Conservation (phyloP, 345 rosid species). For the Sonneratia caseolaris region DNA sequence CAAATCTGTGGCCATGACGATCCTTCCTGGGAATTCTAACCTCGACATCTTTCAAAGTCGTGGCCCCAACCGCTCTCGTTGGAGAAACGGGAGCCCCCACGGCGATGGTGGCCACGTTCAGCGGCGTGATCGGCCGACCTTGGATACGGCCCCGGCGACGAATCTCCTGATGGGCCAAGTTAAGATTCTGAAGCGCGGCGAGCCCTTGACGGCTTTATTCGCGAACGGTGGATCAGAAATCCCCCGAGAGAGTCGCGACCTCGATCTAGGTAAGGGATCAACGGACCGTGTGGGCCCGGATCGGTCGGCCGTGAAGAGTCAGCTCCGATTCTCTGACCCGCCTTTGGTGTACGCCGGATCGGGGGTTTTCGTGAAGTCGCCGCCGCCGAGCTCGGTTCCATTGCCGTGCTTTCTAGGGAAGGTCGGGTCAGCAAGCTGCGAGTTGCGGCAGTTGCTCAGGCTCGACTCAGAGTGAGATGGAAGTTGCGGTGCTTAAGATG, state of each 20-base stretch:
- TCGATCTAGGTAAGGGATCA: conserved; percentile 30
- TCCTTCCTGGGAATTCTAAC: conserved; percentile 12
- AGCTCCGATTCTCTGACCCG: conserved; percentile 21
- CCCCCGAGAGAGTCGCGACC: conserved; percentile 5
- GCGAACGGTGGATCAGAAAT: conserved; percentile 3
- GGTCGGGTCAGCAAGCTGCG: conserved; percentile 10
- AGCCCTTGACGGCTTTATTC: conserved; percentile 16
- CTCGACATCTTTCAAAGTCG: conserved; percentile 9
- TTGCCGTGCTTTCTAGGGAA: conserved; percentile 39
- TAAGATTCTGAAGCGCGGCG: conserved; percentile 66
- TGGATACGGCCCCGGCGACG: conserved; percentile 19
- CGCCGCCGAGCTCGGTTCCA: conserved; percentile 56
- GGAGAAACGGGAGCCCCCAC: conserved; percentile 22
- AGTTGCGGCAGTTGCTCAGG: conserved; percentile 14
- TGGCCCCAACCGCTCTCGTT: conserved; percentile 17
- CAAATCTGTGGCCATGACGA: background rate
- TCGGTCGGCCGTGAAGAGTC: conserved; percentile 29
- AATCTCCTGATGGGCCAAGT: conserved; percentile 40
- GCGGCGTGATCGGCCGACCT: conserved; percentile 11
- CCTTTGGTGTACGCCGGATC: conserved; percentile 25
- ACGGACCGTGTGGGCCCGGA: conserved; percentile 43
- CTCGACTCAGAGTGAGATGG: conserved; percentile 9
- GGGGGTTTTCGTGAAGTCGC: conserved; percentile 27
- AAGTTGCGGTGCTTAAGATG: background rate
- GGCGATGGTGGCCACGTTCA: conserved; percentile 1